Evolutionary conservation across 2,329 filamentous ascomycete genomes (phyloP).

Genomic region (Alternaria alternata): DNA sequence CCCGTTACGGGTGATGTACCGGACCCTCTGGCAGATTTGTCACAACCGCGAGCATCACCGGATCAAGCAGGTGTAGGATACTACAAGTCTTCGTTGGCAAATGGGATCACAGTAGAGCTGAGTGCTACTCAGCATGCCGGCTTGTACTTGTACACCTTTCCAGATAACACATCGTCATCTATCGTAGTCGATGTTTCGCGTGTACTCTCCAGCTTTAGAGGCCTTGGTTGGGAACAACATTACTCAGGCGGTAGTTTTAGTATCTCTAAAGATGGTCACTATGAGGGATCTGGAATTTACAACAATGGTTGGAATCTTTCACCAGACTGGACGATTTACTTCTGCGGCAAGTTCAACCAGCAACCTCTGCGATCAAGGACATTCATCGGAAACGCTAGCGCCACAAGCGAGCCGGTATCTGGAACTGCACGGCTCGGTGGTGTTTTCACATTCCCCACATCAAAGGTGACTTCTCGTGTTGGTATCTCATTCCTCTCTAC

Average conservation of each 20-base stretch:
- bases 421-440: slow-evolving; percentile 48
- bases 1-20: slow-evolving; percentile 37
- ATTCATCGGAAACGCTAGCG: slow-evolving; percentile 40
- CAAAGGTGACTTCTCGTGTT: slow-evolving; percentile 64
- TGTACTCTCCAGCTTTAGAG: slow-evolving; percentile 67
- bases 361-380: slow-evolving; percentile 38
- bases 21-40: slow-evolving; percentile 65
- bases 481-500: slow-evolving; percentile 74
- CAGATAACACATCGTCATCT: slow-evolving; percentile 50
- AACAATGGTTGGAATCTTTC: slow-evolving; percentile 73
- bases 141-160: slow-evolving; percentile 67
- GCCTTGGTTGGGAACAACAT: slow-evolving; percentile 67
- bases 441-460: slow-evolving; percentile 63
- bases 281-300: slow-evolving; percentile 69
- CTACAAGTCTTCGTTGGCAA: slow-evolving; percentile 64
- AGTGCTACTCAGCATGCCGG: slow-evolving; percentile 65
- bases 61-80: slow-evolving; percentile 68
- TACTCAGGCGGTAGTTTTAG: slow-evolving; percentile 68
- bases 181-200: slow-evolving; percentile 72
- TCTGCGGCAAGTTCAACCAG: slow-evolving; percentile 68
- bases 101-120: slow-evolving; percentile 66
- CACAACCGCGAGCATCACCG: slow-evolving; percentile 58
- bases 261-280: slow-evolving; percentile 61
- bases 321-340: slow-evolving; percentile 69
- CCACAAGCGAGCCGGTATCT: slow-evolving; percentile 24